A percentile compares a stretch with the other conserved stretches of the same genome.
Conservation (phyloP, 768 basidiomycete species). For the Baorangia bicolor region DNA sequence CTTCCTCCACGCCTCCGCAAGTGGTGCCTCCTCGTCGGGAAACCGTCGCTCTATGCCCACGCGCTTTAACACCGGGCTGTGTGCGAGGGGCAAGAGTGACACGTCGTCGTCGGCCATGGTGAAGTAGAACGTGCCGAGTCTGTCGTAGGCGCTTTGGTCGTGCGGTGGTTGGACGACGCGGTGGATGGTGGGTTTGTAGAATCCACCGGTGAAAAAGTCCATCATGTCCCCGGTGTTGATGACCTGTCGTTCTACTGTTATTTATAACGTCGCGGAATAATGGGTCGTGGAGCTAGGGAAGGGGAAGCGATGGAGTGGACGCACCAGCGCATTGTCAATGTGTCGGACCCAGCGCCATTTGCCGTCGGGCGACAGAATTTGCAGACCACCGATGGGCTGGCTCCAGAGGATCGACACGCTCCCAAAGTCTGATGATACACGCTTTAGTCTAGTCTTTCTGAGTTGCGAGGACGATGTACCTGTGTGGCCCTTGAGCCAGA, state of each 20-base stretch:
- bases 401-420: constrained; percentile 57
- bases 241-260: constrained; percentile 36
- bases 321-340: constrained; percentile 54
- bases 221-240: constrained; percentile 60
- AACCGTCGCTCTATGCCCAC: constrained; percentile 39
- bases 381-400: constrained; percentile 57
- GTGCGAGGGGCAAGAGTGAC: constrained; percentile 40
- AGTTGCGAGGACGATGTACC: constrained; percentile 31
- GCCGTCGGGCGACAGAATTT: constrained; percentile 52
- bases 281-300: not conserved
- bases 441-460: not conserved
- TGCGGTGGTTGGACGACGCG: constrained; percentile 57
- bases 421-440: constrained; percentile 54
- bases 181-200: constrained; percentile 57
- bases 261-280: not conserved
- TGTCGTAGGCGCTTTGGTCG: constrained; percentile 47
- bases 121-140: constrained; percentile 60
- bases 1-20: constrained; percentile 50
- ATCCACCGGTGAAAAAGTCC: constrained; percentile 58
- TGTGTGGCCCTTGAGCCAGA: constrained; percentile 61
- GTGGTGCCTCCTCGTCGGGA: constrained; percentile 42
- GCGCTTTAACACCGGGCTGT: constrained; percentile 50
- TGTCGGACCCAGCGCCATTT: constrained; percentile 60
- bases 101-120: constrained; percentile 50
- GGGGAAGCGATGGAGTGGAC: not conserved